Evolutionary conservation across 805 yeast species (phyloP).

Genomic region (Kockiozyma suomiensis): DNA sequence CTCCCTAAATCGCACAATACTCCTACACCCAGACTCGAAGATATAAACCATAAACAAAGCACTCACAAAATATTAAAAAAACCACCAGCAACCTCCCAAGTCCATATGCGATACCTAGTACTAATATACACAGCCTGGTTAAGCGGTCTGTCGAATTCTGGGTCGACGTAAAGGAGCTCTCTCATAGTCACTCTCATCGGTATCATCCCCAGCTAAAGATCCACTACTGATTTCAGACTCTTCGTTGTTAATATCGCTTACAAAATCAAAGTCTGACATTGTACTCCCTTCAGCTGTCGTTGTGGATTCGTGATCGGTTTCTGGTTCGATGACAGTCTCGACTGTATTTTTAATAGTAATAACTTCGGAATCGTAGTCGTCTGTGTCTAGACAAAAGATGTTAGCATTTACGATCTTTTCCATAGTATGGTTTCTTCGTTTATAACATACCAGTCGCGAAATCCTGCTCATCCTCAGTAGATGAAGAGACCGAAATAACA

Average conservation of each 20-base stretch:
- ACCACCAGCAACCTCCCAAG: too few species aligned
- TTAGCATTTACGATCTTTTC: too few species aligned
- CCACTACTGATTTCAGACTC: neutral
- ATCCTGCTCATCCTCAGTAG: neutral
- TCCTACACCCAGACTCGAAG: too few species aligned
- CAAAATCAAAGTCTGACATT: conserved; percentile 1
- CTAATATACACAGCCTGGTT: too few species aligned
- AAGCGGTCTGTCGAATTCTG: neutral
- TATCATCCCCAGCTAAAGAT: conserved; percentile 1
- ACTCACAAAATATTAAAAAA: neutral
- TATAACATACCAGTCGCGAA: neutral
- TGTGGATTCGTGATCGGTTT: neutral
- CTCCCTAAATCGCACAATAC: too few species aligned
- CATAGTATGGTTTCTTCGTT: neutral
- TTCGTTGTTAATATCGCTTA: neutral
- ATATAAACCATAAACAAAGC: neutral
- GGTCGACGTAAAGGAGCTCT: neutral
- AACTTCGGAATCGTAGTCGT: neutral
- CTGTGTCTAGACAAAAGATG: too few species aligned
- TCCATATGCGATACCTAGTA: too few species aligned
- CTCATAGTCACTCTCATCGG: neutral
- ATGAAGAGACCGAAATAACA: neutral
- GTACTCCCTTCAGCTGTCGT: neutral
- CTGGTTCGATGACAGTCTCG: neutral
- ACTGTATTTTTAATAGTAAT: neutral